Percentiles rank a stretch among this genome's conserved stretches.
phyloP scores from a whole-genome alignment of 2,329 filamentous ascomycete genomes.

The Pezicula carpinea region DNA sequence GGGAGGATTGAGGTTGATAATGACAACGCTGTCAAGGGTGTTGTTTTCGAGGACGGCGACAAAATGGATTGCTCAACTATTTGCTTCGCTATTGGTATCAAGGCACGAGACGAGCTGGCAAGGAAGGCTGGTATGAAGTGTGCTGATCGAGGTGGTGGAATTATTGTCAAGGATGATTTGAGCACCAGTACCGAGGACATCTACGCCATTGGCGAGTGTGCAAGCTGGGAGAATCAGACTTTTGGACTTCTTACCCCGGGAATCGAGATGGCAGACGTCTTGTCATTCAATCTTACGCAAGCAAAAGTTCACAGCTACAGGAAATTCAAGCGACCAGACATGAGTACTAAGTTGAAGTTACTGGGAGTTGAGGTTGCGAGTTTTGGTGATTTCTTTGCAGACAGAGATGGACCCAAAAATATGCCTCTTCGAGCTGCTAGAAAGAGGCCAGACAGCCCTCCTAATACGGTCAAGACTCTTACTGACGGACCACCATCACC shows the following conservation, averaged over 20 bases:
- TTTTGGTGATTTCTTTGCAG: constrained; percentile 91
- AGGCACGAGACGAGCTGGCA: constrained; percentile 74
- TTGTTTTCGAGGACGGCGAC: constrained; percentile 78
- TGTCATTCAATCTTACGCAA: constrained; percentile 87
- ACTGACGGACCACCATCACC: constrained; percentile 51
- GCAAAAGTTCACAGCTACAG: constrained; percentile 66
- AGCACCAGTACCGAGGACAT: constrained; percentile 67
- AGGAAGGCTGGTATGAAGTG: constrained; percentile 65
- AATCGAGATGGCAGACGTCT: constrained; percentile 87
- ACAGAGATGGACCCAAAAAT: constrained; percentile 73
- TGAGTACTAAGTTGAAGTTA: constrained; percentile 89
- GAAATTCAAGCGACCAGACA: constrained; percentile 73
- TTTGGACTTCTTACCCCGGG: constrained; percentile 88
- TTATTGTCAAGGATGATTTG: constrained; percentile 63
- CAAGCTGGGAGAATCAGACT: constrained; percentile 81
- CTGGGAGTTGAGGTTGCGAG: constrained; percentile 88
- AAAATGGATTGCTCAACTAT: constrained; percentile 73
- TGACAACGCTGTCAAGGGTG: constrained; percentile 63
- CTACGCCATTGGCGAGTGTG: constrained; percentile 88
- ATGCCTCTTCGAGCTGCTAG: constrained; percentile 57
- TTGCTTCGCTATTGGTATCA: constrained; percentile 87
- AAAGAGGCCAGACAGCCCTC: constrained; percentile 34
- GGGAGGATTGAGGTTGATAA: constrained; percentile 65
- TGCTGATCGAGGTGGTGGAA: constrained; percentile 68
- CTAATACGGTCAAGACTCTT: constrained; percentile 39